Evolutionary conservation across 2,329 filamentous ascomycete genomes (phyloP), one percentile per base, ranked within the genome.

Genomic region (Penicillium decumbens): DNA sequence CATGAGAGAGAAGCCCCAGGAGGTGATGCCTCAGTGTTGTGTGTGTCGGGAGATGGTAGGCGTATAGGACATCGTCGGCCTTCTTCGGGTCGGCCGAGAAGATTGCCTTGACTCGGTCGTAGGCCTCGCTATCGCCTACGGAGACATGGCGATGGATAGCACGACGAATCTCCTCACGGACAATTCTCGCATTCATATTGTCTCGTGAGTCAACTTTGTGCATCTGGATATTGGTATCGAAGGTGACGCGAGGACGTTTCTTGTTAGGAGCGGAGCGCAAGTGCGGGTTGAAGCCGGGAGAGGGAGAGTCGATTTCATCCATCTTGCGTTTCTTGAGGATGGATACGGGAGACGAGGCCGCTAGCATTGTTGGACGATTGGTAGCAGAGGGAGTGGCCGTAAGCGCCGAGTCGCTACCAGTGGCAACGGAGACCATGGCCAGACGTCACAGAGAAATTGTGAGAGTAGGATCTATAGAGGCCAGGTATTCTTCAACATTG

Each of bases 81-180:
- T 71, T 66, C 29, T 73, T 74, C 7, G 76, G 75, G 51, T 75
- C 70, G n/a, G 69, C 69, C 12, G 67, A 66, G 61, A 82, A 80
- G 35, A 81, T 66, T 53, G 74, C 71, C 58, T 77, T 78, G 52
- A 85, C 67, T 54, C 75, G 73, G 56, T 82, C 77, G 60, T 84
- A 84, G 48, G 70, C 74, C 42, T 76, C 72, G 59, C 78, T 79
- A 56, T 84, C 79, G 49, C 75, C 74, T 20, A 69, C 65, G 4
- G 75, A 71, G 45, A 72, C 61, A 62, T 79, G 78, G 60, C 75
- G 73, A 60, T 80, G 75, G 39, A 82, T 74, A 49, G 78, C 81
- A 52, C 79, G 72, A 54, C 78, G 75, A 20, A 85, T 80, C 63
- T 84, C 81, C 63, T 84, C 81, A 45, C 77, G 77, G 45, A 84